Conservation (phyloP, 495 filamentous ascomycete genomes). For the Pseudoneurospora amorphoporcata region DNA sequence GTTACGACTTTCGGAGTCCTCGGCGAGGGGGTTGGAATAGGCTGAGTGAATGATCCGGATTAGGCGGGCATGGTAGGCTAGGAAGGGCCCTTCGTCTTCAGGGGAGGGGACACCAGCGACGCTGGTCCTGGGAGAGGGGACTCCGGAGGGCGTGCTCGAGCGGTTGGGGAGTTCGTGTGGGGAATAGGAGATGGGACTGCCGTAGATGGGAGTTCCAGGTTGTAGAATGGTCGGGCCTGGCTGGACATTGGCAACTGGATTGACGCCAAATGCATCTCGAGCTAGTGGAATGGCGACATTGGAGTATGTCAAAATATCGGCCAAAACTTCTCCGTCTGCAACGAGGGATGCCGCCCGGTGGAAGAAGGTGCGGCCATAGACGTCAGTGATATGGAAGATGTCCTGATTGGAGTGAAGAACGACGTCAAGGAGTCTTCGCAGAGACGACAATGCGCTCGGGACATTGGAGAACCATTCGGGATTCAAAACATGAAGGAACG, state of each 20-base stretch:
- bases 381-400: constrained; percentile 28
- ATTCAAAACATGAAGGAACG: constrained; percentile 38
- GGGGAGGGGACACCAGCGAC: not conserved
- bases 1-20: constrained; percentile 36
- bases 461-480: constrained; percentile 25
- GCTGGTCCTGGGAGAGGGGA: not conserved
- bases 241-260: constrained; percentile 1
- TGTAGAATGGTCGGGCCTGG: constrained; percentile 7
- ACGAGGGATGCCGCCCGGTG: constrained; percentile 25
- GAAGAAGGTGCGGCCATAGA: constrained; percentile 36
- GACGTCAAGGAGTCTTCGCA: constrained; percentile 20
- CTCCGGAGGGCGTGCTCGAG: not conserved
- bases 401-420: constrained; percentile 14
- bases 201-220: not conserved
- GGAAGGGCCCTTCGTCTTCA: constrained; percentile 8
- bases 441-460: constrained; percentile 1
- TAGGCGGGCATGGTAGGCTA: constrained; percentile 23
- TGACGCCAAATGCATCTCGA: constrained; percentile 31
- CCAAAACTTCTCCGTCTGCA: constrained; percentile 4
- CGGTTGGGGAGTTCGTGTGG: not conserved
- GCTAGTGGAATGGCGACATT: not conserved
- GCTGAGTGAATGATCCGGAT: constrained; percentile 26
- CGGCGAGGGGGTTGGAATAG: constrained; percentile 17
- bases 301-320: constrained; percentile 7
- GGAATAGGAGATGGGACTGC: not conserved